These are phyloP conservation scores for Cytospora leucostoma DNA, from an alignment of 2,329 filamentous ascomycete species.

Conservation along the genomic window DNA sequence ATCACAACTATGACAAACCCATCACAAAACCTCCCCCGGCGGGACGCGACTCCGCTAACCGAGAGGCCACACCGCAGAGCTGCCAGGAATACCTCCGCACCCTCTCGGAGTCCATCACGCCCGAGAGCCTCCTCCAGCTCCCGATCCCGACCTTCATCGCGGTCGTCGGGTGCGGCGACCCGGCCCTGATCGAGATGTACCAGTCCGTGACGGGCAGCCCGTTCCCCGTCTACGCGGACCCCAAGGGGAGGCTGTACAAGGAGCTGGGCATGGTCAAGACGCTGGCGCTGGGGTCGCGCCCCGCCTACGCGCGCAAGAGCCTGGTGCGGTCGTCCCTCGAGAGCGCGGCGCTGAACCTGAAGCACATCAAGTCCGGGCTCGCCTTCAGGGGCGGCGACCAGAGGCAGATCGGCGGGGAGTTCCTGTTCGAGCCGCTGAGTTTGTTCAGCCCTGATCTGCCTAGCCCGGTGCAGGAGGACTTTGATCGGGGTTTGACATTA, in stretches of 20 bases:
- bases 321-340: constrained; percentile 51
- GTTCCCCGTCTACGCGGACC: constrained; percentile 79
- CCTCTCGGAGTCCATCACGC: constrained; percentile 60
- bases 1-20: no score
- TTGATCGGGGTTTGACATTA: constrained; percentile 36
- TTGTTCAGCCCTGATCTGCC: constrained; percentile 48
- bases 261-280: constrained; percentile 70
- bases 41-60: background rate
- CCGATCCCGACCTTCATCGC: constrained; percentile 63
- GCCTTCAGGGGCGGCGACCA: constrained; percentile 65
- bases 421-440: constrained; percentile 66
- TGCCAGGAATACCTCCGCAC: constrained; percentile 74
- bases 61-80: constrained; percentile 49
- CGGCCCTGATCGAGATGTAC: constrained; percentile 69
- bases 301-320: constrained; percentile 64
- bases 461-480: constrained; percentile 37
- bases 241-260: constrained; percentile 65
- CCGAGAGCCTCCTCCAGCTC: constrained; percentile 50
- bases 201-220: constrained; percentile 61
- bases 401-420: constrained; percentile 74
- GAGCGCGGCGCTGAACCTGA: constrained; percentile 62
- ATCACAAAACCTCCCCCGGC: no score
- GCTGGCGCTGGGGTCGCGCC: constrained; percentile 58
- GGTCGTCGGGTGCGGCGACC: constrained; percentile 72
- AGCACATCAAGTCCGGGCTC: constrained; percentile 57